Evolutionary conservation across 2,329 filamentous ascomycete genomes (phyloP).

Genomic region (Xylaria polymorpha): DNA sequence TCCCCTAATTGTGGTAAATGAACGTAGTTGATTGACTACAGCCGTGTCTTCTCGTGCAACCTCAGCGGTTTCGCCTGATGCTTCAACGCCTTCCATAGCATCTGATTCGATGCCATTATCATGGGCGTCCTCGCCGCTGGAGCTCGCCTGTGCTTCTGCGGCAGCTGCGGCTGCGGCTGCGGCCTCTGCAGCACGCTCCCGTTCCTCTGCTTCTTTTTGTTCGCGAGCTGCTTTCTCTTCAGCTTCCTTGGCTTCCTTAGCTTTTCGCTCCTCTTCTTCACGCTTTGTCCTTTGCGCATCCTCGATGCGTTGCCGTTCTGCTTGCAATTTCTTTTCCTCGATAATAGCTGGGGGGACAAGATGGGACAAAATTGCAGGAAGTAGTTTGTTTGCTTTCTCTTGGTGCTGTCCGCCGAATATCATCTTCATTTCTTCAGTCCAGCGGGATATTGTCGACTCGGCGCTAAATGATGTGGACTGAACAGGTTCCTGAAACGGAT

Average conservation of each 20-base stretch:
- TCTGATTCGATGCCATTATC: constrained; percentile 48
- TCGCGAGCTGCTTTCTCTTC: constrained; percentile 74
- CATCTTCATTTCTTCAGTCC: constrained; percentile 90
- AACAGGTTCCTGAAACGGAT: constrained; percentile 69
- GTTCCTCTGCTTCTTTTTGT: constrained; percentile 77
- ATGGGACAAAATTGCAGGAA: constrained; percentile 75
- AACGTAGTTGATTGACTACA: constrained; percentile 67
- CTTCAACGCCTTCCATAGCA: constrained; percentile 51
- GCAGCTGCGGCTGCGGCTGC: constrained; percentile 59
- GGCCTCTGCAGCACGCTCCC: constrained; percentile 70
- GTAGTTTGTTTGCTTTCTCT: constrained; percentile 76
- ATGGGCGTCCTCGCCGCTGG: constrained; percentile 59
- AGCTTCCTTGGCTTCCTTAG: constrained; percentile 76
- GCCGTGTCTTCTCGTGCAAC: constrained; percentile 55
- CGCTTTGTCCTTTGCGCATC: constrained; percentile 71
- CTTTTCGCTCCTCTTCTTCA: constrained; percentile 73
- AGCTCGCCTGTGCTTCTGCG: constrained; percentile 61
- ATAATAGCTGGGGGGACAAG: constrained; percentile 88
- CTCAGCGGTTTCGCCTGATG: constrained; percentile 49
- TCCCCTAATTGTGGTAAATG: constrained; percentile 86
- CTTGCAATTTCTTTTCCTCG: constrained; percentile 74
- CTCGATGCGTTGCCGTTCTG: constrained; percentile 64
- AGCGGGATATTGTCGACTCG: constrained; percentile 78
- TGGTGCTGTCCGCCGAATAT: constrained; percentile 77
- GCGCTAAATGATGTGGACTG: constrained; percentile 81